Conservation (phyloP, 1,139 yeast genomes). For the Suhomyces panamericanus region DNA sequence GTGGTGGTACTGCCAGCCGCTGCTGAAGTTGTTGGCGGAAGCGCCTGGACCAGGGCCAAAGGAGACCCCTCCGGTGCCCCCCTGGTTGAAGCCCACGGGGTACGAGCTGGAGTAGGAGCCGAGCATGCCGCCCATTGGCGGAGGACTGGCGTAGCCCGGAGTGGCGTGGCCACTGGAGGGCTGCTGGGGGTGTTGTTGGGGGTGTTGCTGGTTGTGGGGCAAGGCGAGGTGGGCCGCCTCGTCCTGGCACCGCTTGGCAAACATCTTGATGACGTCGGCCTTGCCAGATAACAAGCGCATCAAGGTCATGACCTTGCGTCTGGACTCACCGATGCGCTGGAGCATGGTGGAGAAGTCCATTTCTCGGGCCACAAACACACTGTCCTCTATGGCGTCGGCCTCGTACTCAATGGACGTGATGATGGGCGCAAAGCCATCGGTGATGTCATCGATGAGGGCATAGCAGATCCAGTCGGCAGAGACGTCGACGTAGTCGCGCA, state of each 20-base stretch:
- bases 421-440: slow-evolving; percentile 91
- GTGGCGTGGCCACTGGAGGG: neutral
- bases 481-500: slow-evolving; percentile 83
- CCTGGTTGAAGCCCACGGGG: slow-evolving; percentile 16
- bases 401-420: slow-evolving; percentile 85
- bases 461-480: slow-evolving; percentile 93
- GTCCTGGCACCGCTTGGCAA: slow-evolving; percentile 94
- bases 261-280: slow-evolving; percentile 96
- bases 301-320: slow-evolving; percentile 88
- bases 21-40: slow-evolving; percentile 16
- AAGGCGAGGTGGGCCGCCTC: slow-evolving; percentile 26
- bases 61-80: slow-evolving; percentile 21
- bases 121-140: slow-evolving; percentile 5
- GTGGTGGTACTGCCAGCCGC: slow-evolving; percentile 15
- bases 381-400: slow-evolving; percentile 90
- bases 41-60: slow-evolving; percentile 28
- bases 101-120: slow-evolving; percentile 5
- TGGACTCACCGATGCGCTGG: slow-evolving; percentile 80
- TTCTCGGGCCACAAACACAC: slow-evolving; percentile 44
- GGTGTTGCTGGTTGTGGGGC: slow-evolving; percentile 7
- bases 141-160: slow-evolving; percentile 10
- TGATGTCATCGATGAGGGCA: slow-evolving; percentile 89
- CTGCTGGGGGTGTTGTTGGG: too few relatives aligned
- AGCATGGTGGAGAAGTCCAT: slow-evolving; percentile 70
- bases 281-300: slow-evolving; percentile 89